Conservation (phyloP, 148 eudicot genomes). For the Amaranthus hypochondriacus region DNA sequence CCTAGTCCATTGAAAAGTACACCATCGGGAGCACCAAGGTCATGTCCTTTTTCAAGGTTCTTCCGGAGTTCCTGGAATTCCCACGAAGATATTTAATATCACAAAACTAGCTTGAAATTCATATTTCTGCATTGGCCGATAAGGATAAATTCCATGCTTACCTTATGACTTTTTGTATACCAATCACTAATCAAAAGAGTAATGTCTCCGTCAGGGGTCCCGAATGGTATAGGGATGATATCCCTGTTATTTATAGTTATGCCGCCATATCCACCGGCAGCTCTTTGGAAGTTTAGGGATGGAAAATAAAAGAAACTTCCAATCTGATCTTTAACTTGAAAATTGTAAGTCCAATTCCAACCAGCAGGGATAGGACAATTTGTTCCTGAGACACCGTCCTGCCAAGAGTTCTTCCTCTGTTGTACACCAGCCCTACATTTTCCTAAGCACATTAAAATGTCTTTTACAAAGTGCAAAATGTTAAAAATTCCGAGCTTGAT, state of each 20-base stretch:
- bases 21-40: conserved; percentile 88
- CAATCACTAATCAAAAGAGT: conserved; percentile 89
- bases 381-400: conserved; percentile 93
- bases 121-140: conserved; percentile 15
- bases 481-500: neutral
- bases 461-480: conserved; percentile 12
- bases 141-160: conserved; percentile 27
- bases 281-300: conserved; percentile 81
- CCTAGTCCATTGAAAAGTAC: conserved; percentile 84
- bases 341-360: conserved; percentile 98
- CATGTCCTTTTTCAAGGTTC: conserved; percentile 51
- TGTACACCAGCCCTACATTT: conserved; percentile 87
- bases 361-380: conserved; percentile 97
- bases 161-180: conserved; percentile 90
- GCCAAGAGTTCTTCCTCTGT: conserved; percentile 90
- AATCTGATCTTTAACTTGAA: conserved; percentile 97
- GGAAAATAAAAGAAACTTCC: conserved; percentile 99
- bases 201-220: conserved; percentile 85
- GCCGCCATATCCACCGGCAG: conserved; percentile 95
- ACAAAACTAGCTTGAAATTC: conserved; percentile 16
- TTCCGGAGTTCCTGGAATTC: conserved; percentile 70
- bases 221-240: conserved; percentile 86
- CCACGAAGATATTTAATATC: conserved; percentile 12
- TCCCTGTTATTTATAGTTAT: conserved; percentile 79
- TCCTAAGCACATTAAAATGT: conserved; percentile 26